A percentile compares a stretch with the other conserved stretches of the same genome.
Conservation (phyloP, 257 asterid species). For the Anisodus acutangulus region DNA sequence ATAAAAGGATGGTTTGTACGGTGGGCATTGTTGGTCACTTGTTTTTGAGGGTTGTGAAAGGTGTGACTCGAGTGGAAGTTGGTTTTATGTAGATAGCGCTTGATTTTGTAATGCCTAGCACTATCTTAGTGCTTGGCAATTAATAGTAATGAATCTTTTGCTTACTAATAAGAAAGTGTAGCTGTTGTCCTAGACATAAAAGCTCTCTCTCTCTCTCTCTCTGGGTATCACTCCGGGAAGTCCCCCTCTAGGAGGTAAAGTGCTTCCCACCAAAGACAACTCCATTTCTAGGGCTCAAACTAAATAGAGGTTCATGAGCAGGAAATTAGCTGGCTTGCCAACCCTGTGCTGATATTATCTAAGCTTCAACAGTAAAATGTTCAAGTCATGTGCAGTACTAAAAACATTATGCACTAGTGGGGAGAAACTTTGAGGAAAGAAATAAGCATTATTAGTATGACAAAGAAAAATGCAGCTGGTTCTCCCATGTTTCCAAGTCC, state of each 20-base stretch:
- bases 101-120: too few relatives aligned
- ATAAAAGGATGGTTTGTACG: too few relatives aligned
- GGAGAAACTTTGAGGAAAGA: neutral
- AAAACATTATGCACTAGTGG: conserved; percentile 11
- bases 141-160: too few relatives aligned
- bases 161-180: too few relatives aligned
- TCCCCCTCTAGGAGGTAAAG: neutral
- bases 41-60: too few relatives aligned
- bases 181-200: too few relatives aligned
- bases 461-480: conserved; percentile 24
- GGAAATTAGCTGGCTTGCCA: conserved; percentile 7
- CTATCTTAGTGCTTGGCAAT: too few relatives aligned
- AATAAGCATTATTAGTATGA: neutral
- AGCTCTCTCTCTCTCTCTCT: too few relatives aligned
- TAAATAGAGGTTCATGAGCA: neutral
- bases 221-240: too few relatives aligned
- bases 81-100: too few relatives aligned
- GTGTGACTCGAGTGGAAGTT: too few relatives aligned
- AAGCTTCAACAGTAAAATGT: neutral
- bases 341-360: neutral
- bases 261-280: neutral
- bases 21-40: too few relatives aligned
- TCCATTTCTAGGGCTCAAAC: neutral
- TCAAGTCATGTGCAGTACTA: neutral
- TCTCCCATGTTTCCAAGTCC: conserved; percentile 15